Evolutionary conservation across 768 basidiomycete genomes (phyloP), one percentile per base, ranked within the genome.

Genomic region (Pisolithus sp.): DNA sequence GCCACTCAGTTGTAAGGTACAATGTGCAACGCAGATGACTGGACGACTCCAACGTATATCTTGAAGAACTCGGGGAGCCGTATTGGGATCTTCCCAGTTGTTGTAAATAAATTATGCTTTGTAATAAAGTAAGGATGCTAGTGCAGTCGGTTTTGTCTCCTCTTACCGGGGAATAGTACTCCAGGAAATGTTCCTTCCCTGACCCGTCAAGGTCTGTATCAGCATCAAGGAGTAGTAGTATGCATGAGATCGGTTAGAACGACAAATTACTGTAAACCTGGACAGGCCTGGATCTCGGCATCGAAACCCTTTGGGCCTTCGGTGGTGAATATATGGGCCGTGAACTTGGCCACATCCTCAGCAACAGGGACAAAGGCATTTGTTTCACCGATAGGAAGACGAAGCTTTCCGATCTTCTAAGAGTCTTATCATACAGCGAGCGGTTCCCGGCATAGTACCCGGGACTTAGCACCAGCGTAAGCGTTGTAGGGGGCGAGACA

Each of bases 161-260:
- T 24, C 64, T 59, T n/a, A 68, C 64, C 20, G 61, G 68, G 36
- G 63, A 60, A 46, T 58, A 65, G 47, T 60, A 62, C 53, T 71
- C 71, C 52, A 62, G 56, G 46, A 67, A 50, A 45, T 67, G 68
- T 49, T 67, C 63, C 49, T 63, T 66, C 48, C 68, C 67, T 15
- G 65, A 52, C 55, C 39, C 36, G 40, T 44, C 46, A 10, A 48
- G 31, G 23, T 53, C 42, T 17, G 37, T 52, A 21, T 55, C 40
- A 42, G 61, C 55, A 21, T 47, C 52, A 20, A 64, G 53, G n/a
- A 61, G 54, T 46, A 60, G 43, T 45, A 23, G 44, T 52, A 9
- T 37, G 59, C 54, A 18, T 50, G 34, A 49, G 49, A 15, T 55
- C 54, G 4, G 68, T 68, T 15, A 61, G 55, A 24, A 63, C 46